Base-by-base conservation (phyloP, 176 grass and related monocot species). In the Juncus inflexus region DNA sequence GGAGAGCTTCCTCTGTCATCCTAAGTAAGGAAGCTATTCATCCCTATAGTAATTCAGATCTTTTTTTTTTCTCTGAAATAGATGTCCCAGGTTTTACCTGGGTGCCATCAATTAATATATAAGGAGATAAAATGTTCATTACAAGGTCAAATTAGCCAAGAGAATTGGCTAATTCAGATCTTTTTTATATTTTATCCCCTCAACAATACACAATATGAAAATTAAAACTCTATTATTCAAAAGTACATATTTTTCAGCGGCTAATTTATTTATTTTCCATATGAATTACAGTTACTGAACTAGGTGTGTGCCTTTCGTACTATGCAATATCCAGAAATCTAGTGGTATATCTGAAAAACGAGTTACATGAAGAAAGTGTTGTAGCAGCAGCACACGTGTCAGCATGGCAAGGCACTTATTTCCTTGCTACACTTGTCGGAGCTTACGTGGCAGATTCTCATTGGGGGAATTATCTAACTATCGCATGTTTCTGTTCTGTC, bases 1-100 rank as follows among this genome's bases (percentile, higher is more conserved):
- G 90, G 86, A 89, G 69, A 89, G 80, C 90, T 6, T 95, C 82
- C 83, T 71, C 15, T 52, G 86, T 83, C 16, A 89, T 95, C 74
- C 53, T 95, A 64, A 78, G 90, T 86, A 76, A 62, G 8, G 12
- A 51, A 5, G 12, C 59, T 35, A 5, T 63, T 55, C 7, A 12
- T 38, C 9, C 9, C 9, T 47, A 47, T 47, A 47, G 19, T 28
- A 28, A 28, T 28, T 28, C 19, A 28, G 19, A 28, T 28, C 19
- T 52, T 39, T 35, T 7, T 7, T 12, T 37, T 73, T 42, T 8
- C 0, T 3, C 16, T 14, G 15, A 35, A 15, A 67, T 39, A 37
- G 5, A n/a, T 9, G 50, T 16, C 4, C 14, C 65, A 76, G 37
- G 75, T 57, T 37, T 40, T 9, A 42, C 73, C 2, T 5, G 39